Evolutionary conservation across 2,329 filamentous ascomycete species (phyloP), one percentile per base, ranked within the genome.

Genomic region (Pestalotiopsis sp.): DNA sequence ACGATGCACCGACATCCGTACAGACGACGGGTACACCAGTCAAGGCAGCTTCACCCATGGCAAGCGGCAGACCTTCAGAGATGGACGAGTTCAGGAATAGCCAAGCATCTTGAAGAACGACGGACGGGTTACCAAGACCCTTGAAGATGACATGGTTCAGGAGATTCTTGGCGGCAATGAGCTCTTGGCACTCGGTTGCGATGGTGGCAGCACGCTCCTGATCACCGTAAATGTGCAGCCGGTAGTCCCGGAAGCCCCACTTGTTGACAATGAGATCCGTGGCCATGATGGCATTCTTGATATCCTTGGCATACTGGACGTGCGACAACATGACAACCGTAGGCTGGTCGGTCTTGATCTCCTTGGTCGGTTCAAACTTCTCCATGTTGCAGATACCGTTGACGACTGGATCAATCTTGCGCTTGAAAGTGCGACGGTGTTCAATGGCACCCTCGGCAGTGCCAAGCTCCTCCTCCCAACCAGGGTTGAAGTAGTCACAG

Each of bases 401-500:
- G 62, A 65, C 39, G 62, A 65, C 62, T 12, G 62, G 62, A 39
- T 65, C 62, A 39, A 65, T 65, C 39, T 65, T 65, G 62, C 62
- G 62, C 17, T 36, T 39, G 20, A 65, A 65, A 1, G 62, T 49
- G 11, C 39, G 38, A 14, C 62, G 62, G 23, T 65, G 62, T 39
- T 65, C 38, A 52, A 65, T 52, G 39, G 62, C 62, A 39, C 62
- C 62, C 39, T 65, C 62, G 41, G 38, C 62, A 13, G 62, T 65
- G 9, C 62, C 62, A n/a, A 65, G 62, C 38, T 65, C 62, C 39
- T 49, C 39, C n/a, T 65, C 62, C 62, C 62, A 65, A 20, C 62
- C 62, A n/a, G 62, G 62, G 39, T 65, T 65, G 62, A 65, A 65
- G 62, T 65, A 65, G 27, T 65, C 62, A n/a, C 62, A 65, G 62